Conservation (phyloP, 495 filamentous ascomycete genomes). For the Podospora fimiseda region DNA sequence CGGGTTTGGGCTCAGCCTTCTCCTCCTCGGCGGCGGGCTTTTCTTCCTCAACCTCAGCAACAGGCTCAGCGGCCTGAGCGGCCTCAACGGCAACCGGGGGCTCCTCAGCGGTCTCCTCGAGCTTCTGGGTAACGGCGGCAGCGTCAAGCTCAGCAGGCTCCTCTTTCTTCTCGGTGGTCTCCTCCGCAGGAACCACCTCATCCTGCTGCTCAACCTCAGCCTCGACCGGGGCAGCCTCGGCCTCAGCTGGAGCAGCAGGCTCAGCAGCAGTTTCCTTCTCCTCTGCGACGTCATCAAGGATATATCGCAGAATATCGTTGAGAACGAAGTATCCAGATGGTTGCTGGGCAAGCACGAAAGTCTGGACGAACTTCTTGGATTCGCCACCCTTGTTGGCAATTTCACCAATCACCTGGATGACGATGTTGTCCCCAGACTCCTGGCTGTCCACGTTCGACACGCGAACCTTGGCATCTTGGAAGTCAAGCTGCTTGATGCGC, state of each 20-base stretch:
- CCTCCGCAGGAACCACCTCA: slow-evolving; percentile 23
- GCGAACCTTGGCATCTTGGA: slow-evolving; percentile 97
- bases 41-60: slow-evolving; percentile 13
- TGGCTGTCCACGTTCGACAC: slow-evolving; percentile 97
- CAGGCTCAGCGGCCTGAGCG: slow-evolving; percentile 43
- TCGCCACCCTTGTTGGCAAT: slow-evolving; percentile 88
- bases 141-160: slow-evolving; percentile 32
- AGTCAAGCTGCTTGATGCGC: slow-evolving; percentile 83
- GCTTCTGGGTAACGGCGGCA: slow-evolving; percentile 35
- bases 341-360: slow-evolving; percentile 95
- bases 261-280: slow-evolving; percentile 38
- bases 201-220: slow-evolving; percentile 20
- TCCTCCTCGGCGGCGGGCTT: slow-evolving; percentile 44
- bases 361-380: slow-evolving; percentile 92
- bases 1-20: slow-evolving; percentile 29
- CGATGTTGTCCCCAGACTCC: slow-evolving; percentile 81
- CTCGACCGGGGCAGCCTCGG: slow-evolving; percentile 38
- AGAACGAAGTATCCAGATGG: slow-evolving; percentile 96
- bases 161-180: slow-evolving; percentile 45
- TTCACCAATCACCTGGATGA: slow-evolving; percentile 96
- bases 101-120: slow-evolving; percentile 37
- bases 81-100: slow-evolving; percentile 18
- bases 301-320: slow-evolving; percentile 94
- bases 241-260: slow-evolving; percentile 38
- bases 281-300: slow-evolving; percentile 70